These are phyloP conservation scores for Isochrysis galbana DNA, from an alignment of 78 protist genomes.

Conservation along the genomic window DNA sequence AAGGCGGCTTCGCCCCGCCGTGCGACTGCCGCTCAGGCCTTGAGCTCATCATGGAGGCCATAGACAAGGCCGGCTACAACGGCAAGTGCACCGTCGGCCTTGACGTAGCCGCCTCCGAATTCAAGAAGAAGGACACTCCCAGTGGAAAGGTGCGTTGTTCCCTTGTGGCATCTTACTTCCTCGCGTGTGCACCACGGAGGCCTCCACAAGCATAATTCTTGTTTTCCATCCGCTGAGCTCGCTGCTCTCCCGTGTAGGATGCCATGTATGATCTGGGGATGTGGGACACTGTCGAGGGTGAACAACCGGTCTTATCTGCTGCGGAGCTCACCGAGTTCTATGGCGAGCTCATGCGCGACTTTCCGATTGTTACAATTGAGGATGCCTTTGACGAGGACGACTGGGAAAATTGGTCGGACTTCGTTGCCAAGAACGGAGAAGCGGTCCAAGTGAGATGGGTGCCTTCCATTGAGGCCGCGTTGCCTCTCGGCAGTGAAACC, in stretches of 20 bases:
- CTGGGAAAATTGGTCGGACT: slow-evolving; percentile 79
- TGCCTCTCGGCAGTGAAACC: too few relatives aligned
- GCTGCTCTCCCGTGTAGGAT: too few relatives aligned
- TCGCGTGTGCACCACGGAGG: too few relatives aligned
- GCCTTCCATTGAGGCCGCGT: too few relatives aligned
- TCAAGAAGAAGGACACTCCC: slow-evolving; percentile 65
- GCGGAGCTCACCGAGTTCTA: slow-evolving; percentile 65
- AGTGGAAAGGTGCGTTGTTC: too few relatives aligned
- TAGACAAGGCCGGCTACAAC: slow-evolving; percentile 88
- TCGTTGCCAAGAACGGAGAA: slow-evolving; percentile 43
- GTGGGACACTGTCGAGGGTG: not conserved
- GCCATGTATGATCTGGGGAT: slow-evolving; percentile 86
- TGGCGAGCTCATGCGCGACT: not conserved
- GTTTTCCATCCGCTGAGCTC: too few relatives aligned
- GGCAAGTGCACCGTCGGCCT: slow-evolving; percentile 78
- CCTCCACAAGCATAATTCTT: too few relatives aligned
- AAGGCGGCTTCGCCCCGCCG: slow-evolving; percentile 99
- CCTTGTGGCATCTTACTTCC: too few relatives aligned
- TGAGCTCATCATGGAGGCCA: slow-evolving; percentile 86
- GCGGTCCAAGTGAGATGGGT: too few relatives aligned
- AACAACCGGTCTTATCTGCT: not conserved
- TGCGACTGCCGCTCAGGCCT: slow-evolving; percentile 90
- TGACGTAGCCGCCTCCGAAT: slow-evolving; percentile 97
- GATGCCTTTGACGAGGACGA: slow-evolving; percentile 98
- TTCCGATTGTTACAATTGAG: slow-evolving; percentile 90